Base-by-base conservation (phyloP, 371 early-diverging fungal species). In the Rhizopus microsporus region DNA sequence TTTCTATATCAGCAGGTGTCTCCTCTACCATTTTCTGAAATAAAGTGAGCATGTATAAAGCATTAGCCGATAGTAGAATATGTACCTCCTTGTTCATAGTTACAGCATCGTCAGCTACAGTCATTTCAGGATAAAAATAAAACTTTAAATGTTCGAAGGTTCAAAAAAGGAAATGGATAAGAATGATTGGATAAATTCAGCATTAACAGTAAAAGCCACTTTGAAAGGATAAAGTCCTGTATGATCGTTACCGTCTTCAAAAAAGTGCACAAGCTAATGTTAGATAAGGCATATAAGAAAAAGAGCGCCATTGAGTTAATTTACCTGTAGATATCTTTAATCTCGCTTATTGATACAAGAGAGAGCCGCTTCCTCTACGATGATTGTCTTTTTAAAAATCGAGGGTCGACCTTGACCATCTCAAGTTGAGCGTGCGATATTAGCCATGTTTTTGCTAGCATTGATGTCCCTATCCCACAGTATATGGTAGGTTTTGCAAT, bases 401-500 rank as follows among this genome's bases (percentile, higher is more conserved):
- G 33, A 16, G 15, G 60, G 49, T 33, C 51, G 30, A 10, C 56
- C 16, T 6, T 45, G 8, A 33, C 56, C 47, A 3, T n/a, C 17
- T 53, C 47, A 56, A 16, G 48, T 37, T 3, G 57, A 31, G 6
- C 37, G 7, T 7, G 57, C n/a, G 3, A 62, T 62, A 15, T 33
- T 16, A 7, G 33, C 7, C 43, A 63, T 57, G 47, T 58, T 57
- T 35, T 53, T 58, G 10, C 51, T 35, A 5, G 59, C 58, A 33
- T 58, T 63, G 9, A 54, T 15, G 35, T 63, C 63, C 29, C 58
- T 42, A 29, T 63, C 30, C 58, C 55, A 54, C 3, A 58, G 29
- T 7, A 54, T 57, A 8, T 29, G 5, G 45, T 55, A 58, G 37
- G 32, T 16, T 37, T 42, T 53, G 31, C 49, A 62, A 35, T 32